Conservation (phyloP, 768 basidiomycete species). For the Leccinum variicolor region DNA sequence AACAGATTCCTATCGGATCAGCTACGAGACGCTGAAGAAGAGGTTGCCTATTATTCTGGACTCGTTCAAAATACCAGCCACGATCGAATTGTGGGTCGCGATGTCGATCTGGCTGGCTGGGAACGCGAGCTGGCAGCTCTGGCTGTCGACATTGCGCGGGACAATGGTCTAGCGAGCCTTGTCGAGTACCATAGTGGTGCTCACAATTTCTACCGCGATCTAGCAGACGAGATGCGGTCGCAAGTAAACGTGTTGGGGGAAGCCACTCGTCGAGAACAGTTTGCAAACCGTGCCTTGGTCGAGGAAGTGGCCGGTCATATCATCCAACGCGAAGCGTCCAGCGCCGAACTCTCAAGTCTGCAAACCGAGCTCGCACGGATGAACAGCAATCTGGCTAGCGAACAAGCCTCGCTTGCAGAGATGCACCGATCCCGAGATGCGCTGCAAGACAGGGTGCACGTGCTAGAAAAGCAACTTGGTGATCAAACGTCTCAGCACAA, state of each 20-base stretch:
- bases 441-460: conserved; percentile 27
- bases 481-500: conserved; percentile 35
- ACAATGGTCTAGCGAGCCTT: conserved; percentile 6
- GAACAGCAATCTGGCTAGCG: conserved; percentile 17
- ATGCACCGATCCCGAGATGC: conserved; percentile 18
- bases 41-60: conserved; percentile 12
- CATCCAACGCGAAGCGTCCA: conserved; percentile 41
- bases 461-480: conserved; percentile 25
- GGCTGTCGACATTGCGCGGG: conserved; percentile 17
- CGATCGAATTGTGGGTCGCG: neutral
- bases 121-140: conserved; percentile 18
- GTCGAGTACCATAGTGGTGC: conserved; percentile 20
- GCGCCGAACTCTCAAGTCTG: conserved; percentile 38
- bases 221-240: conserved; percentile 33
- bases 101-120: conserved; percentile 6
- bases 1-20: conserved; percentile 39
- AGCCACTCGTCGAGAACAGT: conserved; percentile 12
- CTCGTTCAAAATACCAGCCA: conserved; percentile 7
- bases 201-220: conserved; percentile 36
- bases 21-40: conserved; percentile 17
- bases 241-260: conserved; percentile 10
- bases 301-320: conserved; percentile 40
- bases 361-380: conserved; percentile 35
- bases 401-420: conserved; percentile 20
- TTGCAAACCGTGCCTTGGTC: conserved; percentile 17